Evolutionary conservation across 306 rosid species (phyloP).

Genomic region (Ormosia emarginata): DNA sequence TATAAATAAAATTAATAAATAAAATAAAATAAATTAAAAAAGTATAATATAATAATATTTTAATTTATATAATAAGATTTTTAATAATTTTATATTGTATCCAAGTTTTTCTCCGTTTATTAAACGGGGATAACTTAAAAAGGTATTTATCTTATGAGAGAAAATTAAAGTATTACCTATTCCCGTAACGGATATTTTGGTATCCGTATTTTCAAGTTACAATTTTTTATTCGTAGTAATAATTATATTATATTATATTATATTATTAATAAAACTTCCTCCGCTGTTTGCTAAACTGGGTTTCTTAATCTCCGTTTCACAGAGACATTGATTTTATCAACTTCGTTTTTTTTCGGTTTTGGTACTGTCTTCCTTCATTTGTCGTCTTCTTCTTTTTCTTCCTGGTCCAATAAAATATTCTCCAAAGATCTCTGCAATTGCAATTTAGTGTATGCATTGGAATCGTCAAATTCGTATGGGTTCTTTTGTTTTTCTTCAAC

Average conservation of each 20-base stretch:
- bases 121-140: too few relatives aligned
- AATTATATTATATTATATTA: background rate
- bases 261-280: background rate
- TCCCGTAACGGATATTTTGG: too few relatives aligned
- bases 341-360: background rate
- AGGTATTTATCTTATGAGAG: too few relatives aligned
- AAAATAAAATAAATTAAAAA: too few relatives aligned
- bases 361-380: background rate
- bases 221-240: background rate
- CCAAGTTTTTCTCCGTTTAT: too few relatives aligned
- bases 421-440: constrained; percentile 18
- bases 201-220: constrained; percentile 93
- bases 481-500: constrained; percentile 16
- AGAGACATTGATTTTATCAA: constrained; percentile 35
- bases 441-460: constrained; percentile 3
- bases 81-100: too few relatives aligned
- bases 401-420: background rate
- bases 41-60: too few relatives aligned
- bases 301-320: constrained; percentile 26
- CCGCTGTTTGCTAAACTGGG: background rate
- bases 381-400: background rate
- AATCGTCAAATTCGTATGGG: constrained; percentile 22
- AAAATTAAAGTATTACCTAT: too few relatives aligned
- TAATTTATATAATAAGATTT: too few relatives aligned
- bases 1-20: too few relatives aligned